Base-by-base conservation (phyloP, 164 flowering plant species). In the Nelumbo lutea region DNA sequence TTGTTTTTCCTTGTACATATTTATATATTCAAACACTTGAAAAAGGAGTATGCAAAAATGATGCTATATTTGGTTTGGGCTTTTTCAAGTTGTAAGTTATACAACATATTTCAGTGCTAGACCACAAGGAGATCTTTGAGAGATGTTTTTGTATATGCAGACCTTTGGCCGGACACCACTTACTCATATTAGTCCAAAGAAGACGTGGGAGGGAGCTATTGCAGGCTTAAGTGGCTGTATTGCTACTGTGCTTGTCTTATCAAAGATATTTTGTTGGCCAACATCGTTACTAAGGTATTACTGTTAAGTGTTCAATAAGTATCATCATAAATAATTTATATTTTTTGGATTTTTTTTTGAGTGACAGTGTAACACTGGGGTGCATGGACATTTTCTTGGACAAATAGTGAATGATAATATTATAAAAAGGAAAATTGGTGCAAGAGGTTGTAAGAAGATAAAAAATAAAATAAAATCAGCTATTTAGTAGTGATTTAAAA, bases 151-250 rank as follows among this genome's bases (percentile, higher is more conserved):
- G 70, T 57, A 6, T 53, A 68, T 81, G 83, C 88, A 95, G 99
- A 83, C 87, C 72, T 90, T 90, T 88, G 98, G 98, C 64, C 84
- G 91, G 75, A 96, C 98, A 62, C 99, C 96, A 10, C 88, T 96
- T 42, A 96, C 87, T 44, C 79, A 55, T 76, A 77, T 96, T 66
- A 96, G 99, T 81, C 99, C 99, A 15, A 96, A 96, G 80, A 96
- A 93, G 85, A 96, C 98, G 55, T 88, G 96, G 91, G 99, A 96
- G 73, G 97, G 97, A 73, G 94, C 89, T 76, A 68, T 88, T 72
- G 83, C 84, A 7, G 99, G 99, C 53, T 73, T 96, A 79, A 83
- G 83, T 75, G 98, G 98, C 45, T 96, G 96, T 77, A 78, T 96
- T 70, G 86, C 83, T 52, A 85, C 88, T 65, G 75, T 87, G 62